Conservation (phyloP, 1,284 basidiomycete species). For the Cryptococcus wingfieldii region DNA sequence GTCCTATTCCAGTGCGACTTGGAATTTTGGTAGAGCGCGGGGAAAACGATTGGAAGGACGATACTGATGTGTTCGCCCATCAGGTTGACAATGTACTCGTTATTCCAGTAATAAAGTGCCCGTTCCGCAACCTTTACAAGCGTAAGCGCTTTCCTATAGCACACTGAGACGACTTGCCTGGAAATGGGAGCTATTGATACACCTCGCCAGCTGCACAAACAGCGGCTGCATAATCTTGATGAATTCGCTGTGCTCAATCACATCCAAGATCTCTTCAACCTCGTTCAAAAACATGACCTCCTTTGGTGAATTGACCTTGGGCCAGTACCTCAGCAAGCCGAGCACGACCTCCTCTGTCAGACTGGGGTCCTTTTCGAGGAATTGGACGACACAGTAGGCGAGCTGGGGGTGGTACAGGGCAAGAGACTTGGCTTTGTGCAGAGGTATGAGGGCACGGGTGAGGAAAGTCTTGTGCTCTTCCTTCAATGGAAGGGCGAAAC, state of each 20-base stretch:
- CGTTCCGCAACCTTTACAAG: constrained; percentile 61
- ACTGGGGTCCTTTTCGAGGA: constrained; percentile 90
- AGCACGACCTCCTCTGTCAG: constrained; percentile 95
- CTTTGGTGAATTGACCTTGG: constrained; percentile 99
- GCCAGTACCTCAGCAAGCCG: constrained; percentile 94
- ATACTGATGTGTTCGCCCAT: constrained; percentile 93
- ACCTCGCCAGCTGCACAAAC: constrained; percentile 91
- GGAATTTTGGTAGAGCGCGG: constrained; percentile 94
- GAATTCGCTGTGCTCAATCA: constrained; percentile 95
- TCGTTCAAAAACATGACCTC: constrained; percentile 99
- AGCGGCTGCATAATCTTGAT: constrained; percentile 91
- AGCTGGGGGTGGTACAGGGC: constrained; percentile 97
- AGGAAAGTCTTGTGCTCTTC: constrained; percentile 99
- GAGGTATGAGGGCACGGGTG: constrained; percentile 88
- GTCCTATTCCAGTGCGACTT: constrained; percentile 98
- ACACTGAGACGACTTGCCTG: constrained; percentile 55
- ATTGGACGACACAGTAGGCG: constrained; percentile 98
- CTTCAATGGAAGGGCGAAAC: constrained; percentile 95
- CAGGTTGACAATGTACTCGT: constrained; percentile 98
- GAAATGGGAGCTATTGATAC: constrained; percentile 99
- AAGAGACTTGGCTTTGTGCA: constrained; percentile 96
- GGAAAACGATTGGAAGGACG: constrained; percentile 95
- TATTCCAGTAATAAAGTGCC: constrained; percentile 95
- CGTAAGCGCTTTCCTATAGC: not conserved
- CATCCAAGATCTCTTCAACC: constrained; percentile 97